These are phyloP conservation scores for Collybiopsis luxurians DNA, from an alignment of 768 basidiomycete species.

Conservation along the genomic window DNA sequence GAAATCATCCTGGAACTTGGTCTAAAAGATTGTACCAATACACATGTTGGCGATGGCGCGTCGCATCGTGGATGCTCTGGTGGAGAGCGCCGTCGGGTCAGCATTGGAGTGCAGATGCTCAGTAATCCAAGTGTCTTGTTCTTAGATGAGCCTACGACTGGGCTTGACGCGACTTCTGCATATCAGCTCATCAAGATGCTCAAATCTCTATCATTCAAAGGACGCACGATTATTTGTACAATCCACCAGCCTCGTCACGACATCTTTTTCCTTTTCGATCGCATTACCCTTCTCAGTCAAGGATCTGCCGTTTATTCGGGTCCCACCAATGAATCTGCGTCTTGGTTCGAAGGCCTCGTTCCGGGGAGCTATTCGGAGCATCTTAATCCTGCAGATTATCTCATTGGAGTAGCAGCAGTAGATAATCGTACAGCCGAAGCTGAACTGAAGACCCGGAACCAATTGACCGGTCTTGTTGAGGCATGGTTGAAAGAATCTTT, in stretches of 20 bases:
- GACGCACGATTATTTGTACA: slow-evolving; percentile 46
- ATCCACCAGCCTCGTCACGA: slow-evolving; percentile 46
- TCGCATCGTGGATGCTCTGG: slow-evolving; percentile 44
- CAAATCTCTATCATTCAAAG: slow-evolving; percentile 44
- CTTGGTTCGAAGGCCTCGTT: slow-evolving; percentile 7
- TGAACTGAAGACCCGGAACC: slow-evolving; percentile 26
- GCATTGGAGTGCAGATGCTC: slow-evolving; percentile 59
- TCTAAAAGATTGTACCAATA: slow-evolving; percentile 33
- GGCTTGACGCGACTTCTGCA: slow-evolving; percentile 46
- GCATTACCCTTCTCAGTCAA: slow-evolving; percentile 31
- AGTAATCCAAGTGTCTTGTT: slow-evolving; percentile 59
- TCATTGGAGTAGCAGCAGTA: slow-evolving; percentile 23
- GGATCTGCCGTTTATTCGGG: slow-evolving; percentile 28
- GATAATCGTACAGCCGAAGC: slow-evolving; percentile 33
- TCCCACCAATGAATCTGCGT: slow-evolving; percentile 24
- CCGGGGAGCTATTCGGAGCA: background rate
- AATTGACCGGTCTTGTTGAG: slow-evolving; percentile 25
- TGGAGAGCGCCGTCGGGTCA: slow-evolving; percentile 56
- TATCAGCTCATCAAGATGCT: slow-evolving; percentile 44
- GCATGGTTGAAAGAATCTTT: slow-evolving; percentile 24
- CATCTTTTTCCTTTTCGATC: slow-evolving; percentile 33
- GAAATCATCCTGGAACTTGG: slow-evolving; percentile 41
- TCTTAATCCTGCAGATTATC: slow-evolving; percentile 29
- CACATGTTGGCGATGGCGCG: slow-evolving; percentile 39
- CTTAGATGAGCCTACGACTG: slow-evolving; percentile 60